Evolutionary conservation across 2,329 filamentous ascomycete genomes (phyloP).

Genomic region (Cladosporium phlei): DNA sequence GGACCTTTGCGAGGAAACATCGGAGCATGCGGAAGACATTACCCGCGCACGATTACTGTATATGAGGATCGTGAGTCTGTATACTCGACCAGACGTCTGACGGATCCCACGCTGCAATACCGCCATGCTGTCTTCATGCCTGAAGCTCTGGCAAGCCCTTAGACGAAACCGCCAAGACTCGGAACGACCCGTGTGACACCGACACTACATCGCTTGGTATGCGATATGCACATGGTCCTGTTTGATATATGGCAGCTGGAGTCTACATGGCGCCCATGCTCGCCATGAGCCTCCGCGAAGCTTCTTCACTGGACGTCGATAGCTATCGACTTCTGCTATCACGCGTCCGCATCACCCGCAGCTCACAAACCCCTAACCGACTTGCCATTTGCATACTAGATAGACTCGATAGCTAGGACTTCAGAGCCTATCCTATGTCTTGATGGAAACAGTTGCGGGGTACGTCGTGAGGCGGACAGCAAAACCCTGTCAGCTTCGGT

Average conservation of each 20-base stretch:
- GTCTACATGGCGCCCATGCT: no score
- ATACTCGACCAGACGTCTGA: no score
- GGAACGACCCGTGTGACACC: no score
- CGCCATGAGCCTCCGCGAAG: constrained; percentile 1
- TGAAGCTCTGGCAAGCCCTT: no score
- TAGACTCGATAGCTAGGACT: not conserved
- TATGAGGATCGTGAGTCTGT: constrained; percentile 1
- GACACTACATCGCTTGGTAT: no score
- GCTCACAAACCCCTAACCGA: not conserved
- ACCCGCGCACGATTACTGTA: not conserved
- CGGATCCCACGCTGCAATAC: no score
- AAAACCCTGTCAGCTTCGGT: not conserved
- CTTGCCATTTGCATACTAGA: not conserved
- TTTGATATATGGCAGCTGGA: not conserved
- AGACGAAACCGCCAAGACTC: no score
- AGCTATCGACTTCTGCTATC: not conserved
- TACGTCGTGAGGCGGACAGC: not conserved
- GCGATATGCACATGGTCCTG: not conserved
- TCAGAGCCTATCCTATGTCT: not conserved
- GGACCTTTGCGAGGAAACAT: constrained; percentile 1
- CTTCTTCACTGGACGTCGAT: not conserved
- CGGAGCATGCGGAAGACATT: not conserved
- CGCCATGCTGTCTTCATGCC: no score
- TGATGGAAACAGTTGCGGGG: not conserved
- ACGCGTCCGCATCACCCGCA: constrained; percentile 6